These are phyloP conservation scores for Fusarium acutatum DNA, from an alignment of 2,329 filamentous ascomycete genomes.

Conservation along the genomic window DNA sequence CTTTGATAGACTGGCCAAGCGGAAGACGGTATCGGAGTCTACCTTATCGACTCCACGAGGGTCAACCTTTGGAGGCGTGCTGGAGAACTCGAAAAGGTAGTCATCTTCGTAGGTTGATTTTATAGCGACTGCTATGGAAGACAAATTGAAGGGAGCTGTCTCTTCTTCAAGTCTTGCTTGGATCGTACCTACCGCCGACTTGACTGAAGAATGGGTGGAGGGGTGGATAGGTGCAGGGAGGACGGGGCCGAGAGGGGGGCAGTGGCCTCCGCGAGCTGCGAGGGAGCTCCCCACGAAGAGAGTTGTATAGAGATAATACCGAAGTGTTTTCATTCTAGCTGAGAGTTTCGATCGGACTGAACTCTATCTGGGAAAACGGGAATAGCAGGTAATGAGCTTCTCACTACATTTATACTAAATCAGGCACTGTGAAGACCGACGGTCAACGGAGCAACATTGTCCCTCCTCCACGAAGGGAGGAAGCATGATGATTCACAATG, in stretches of 20 bases:
- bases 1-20: conserved; percentile 15
- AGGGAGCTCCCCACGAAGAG: background rate
- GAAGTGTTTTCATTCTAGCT: background rate
- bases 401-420: background rate
- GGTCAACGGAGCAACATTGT: background rate
- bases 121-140: background rate
- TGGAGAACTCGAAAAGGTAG: conserved; percentile 10
- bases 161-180: background rate
- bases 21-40: conserved; percentile 8
- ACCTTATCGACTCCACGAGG: conserved; percentile 5
- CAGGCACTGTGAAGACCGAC: accelerated
- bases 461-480: accelerated
- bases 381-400: background rate
- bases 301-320: background rate
- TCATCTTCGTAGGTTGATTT: conserved; percentile 15
- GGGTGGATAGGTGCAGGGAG: background rate
- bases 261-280: conserved; percentile 14
- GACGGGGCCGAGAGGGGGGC: background rate
- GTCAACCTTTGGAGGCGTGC: background rate
- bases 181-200: background rate
- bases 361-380: too few species aligned
- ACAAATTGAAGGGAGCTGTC: background rate
- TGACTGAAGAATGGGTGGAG: background rate
- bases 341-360: accelerated
- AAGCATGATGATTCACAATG: background rate